phyloP scores from a whole-genome alignment of 768 basidiomycete species.

The Cyathus striatus region DNA sequence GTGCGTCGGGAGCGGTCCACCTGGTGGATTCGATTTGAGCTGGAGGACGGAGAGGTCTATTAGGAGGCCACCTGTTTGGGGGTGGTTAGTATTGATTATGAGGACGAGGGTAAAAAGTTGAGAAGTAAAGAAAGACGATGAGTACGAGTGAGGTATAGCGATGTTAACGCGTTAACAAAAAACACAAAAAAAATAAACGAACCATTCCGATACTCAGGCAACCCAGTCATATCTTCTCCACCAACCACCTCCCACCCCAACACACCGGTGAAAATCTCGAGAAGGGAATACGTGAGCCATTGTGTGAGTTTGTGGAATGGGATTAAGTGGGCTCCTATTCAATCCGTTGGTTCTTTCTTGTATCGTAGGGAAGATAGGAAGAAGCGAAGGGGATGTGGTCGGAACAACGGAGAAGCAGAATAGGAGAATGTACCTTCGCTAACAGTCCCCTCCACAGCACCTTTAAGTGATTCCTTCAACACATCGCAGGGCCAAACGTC shows the following conservation, averaged over 20 bases:
- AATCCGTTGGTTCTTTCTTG: no score
- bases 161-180: background rate
- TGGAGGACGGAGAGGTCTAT: constrained; percentile 78
- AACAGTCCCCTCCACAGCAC: no score
- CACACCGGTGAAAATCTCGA: constrained; percentile 76
- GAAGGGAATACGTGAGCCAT: constrained; percentile 88
- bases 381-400: no score
- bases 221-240: constrained; percentile 80
- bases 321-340: constrained; percentile 70
- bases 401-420: no score
- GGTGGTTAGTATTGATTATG: no score
- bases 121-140: no score
- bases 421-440: no score
- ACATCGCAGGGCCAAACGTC: constrained; percentile 90
- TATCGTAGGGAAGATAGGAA: no score
- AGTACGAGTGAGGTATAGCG: no score
- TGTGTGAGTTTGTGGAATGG: constrained; percentile 96
- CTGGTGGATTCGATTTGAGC: constrained; percentile 55
- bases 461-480: no score
- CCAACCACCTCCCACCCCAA: constrained; percentile 82
- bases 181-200: background rate
- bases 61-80: constrained; percentile 80
- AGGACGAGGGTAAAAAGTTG: no score
- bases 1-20: constrained; percentile 51
- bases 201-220: constrained; percentile 97